Evolutionary conservation across 805 yeast genomes (phyloP), one percentile per base, ranked within the genome.

Genomic region (Torulaspora quercuum): DNA sequence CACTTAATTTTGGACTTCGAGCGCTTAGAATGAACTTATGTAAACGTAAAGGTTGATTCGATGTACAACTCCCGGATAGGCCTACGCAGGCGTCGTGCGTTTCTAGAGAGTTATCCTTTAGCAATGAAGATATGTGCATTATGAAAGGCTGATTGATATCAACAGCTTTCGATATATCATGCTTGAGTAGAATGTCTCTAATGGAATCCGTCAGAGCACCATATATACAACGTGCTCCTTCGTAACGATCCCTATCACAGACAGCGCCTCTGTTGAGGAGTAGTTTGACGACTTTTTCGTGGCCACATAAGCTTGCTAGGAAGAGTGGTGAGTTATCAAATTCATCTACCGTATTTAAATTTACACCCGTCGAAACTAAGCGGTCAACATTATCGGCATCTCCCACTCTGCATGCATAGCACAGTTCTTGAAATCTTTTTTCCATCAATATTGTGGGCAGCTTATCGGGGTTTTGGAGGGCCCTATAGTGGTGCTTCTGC

Each of bases 181-280:
- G 78, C 25, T 74, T 67, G 12, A 79, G 52, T 34, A 84, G 59
- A 13, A 81, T 55, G 25, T 72, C 70, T 29, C 88, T 59, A 17
- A 84, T 84, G 3, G 65, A 56, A 52, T 82, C 87, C 11, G 72
- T 84, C 38, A 84, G 59, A 0, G 94, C 92, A 2, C 89, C 92
- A 51, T 84, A 82, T 2, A 83, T 68, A 46, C 90, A 82, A 28
- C 83, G 68, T 8, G 81, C 85, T 2, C 94, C 92, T 55, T 82
- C 84, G 51, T 78, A 78, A n/a, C 88, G 79, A 53, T 83, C 90
- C 50, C 86, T 69, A 56, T 82, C 89, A 56, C 90, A 82, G 6
- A 77, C 68, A 0, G 92, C 87, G 6, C 95, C 95, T 29, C 76
- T 61, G 29, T 73, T 68, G 7, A 84, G 63, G 14, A 84, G 61